Percentiles rank a stretch among this genome's conserved stretches.
These are phyloP conservation scores for Diddensiella transvaalensis DNA, from an alignment of 805 yeast species.

Conservation along the genomic window DNA sequence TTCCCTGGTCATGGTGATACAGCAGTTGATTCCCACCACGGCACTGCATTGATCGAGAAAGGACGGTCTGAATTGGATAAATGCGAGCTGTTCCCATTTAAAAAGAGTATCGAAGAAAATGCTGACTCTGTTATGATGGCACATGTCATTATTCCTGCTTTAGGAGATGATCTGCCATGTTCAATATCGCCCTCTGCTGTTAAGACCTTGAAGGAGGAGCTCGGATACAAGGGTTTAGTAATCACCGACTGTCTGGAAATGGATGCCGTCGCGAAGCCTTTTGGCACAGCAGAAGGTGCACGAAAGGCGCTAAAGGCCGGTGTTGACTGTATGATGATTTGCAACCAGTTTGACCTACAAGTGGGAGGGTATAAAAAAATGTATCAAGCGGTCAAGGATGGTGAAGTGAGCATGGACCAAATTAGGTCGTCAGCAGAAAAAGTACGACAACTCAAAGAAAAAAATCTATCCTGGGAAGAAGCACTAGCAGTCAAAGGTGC, in stretches of 20 bases:
- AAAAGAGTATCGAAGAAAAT: constrained; percentile 34
- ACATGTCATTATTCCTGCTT: constrained; percentile 44
- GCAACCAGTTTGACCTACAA: constrained; percentile 50
- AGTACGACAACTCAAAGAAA: constrained; percentile 41
- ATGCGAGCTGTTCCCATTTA: constrained; percentile 49
- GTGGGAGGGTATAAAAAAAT: constrained; percentile 47
- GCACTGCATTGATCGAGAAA: constrained; percentile 53
- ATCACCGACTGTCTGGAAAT: constrained; percentile 39
- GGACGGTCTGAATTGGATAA: constrained; percentile 46
- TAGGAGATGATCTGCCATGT: neutral
- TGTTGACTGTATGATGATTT: constrained; percentile 57
- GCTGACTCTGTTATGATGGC: constrained; percentile 55
- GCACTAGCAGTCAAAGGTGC: constrained; percentile 29
- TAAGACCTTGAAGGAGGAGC: constrained; percentile 31
- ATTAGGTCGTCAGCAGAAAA: constrained; percentile 40
- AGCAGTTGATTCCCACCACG: constrained; percentile 50
- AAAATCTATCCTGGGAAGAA: constrained; percentile 43
- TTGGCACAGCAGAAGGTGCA: constrained; percentile 58
- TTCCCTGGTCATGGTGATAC: constrained; percentile 63
- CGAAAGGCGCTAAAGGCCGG: constrained; percentile 54
- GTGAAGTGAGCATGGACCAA: constrained; percentile 33
- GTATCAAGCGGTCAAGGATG: constrained; percentile 30
- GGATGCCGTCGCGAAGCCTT: constrained; percentile 54
- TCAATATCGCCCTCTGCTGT: constrained; percentile 31
- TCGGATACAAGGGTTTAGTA: neutral